Conservation (phyloP, 208 protist genomes). For the Leishmania mexicana region DNA sequence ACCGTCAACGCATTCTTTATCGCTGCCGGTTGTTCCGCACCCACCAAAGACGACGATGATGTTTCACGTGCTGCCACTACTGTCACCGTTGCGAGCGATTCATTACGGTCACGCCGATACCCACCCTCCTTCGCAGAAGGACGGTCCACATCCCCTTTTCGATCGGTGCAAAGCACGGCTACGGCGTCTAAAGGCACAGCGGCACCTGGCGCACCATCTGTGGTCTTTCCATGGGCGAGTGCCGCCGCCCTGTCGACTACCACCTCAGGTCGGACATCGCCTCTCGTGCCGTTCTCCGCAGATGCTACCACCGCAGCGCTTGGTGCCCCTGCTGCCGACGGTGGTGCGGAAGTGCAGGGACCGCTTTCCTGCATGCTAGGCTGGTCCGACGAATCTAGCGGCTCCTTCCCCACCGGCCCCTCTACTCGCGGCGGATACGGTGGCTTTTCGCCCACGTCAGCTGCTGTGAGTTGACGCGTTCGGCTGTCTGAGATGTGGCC, state of each 20-base stretch:
- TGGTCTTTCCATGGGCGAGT: not conserved
- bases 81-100: too few species aligned
- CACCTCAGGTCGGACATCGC: not conserved
- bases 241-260: not conserved
- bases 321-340: not conserved
- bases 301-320: not conserved
- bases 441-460: not conserved
- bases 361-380: constrained; percentile 25
- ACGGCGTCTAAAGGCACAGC: not conserved
- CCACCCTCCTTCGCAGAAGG: not conserved
- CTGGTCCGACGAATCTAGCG: constrained; percentile 11
- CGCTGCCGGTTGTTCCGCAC: not conserved
- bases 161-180: not conserved
- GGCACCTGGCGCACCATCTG: not conserved
- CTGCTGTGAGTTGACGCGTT: not conserved
- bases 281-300: not conserved
- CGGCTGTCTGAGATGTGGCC: not conserved
- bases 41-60: not conserved
- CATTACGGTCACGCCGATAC: not conserved
- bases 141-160: not conserved
- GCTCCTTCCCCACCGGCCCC: constrained; percentile 14
- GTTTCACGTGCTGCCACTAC: too few species aligned
- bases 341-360: not conserved
- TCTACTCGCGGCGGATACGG: constrained; percentile 19
- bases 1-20: not conserved